Base-by-base conservation (phyloP, 176 grass and related monocot species). In the Musa acuminata region DNA sequence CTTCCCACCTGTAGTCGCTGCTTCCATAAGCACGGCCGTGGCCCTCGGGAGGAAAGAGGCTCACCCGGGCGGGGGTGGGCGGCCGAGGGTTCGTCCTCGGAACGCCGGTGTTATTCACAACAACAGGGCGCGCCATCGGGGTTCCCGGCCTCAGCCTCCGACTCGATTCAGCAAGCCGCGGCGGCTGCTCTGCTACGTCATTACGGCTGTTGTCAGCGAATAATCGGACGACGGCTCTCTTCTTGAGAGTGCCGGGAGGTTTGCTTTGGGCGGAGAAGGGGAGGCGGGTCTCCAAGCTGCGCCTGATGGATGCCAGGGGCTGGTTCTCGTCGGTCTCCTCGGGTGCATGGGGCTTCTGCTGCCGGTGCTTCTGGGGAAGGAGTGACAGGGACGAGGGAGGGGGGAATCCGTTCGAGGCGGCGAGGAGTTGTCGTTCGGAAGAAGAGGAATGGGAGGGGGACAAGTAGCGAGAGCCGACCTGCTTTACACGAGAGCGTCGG, bases 381-480 rank as follows among this genome's bases (percentile, higher is more conserved):
- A 82, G 23, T 53, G 77, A 57, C 23, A 71, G 14, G 67, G 85
- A 50, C 53, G 76, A 62, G 17, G 71, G 58, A 64, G 85, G 1
- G 64, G 73, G 54, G 58, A 20, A 76, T 22, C 22, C 27, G 6
- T 63, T 59, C 6, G 84, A 60, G 81, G 21, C 81, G 77, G 52
- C 76, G 23, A 26, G 84, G 78, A 64, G 81, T 73, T 80, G 75
- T 10, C 51, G 49, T 62, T 72, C 76, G 53, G 55, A 60, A 21
- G 84, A 88, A 78, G 85, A 58, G 77, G 72, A 62, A 79, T 79
- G 27, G 77, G 82, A 62, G 55, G 55, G 20, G 51, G 90, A 80
- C 53, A 98, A 83, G 87, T 98, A 98, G 1, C 94, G 62, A 22
- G 90, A 98, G 80, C 90, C 87, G 53, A 98, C 90, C 84, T 98